A percentile compares a stretch with the other conserved stretches of the same genome.
These are phyloP conservation scores for Coemansia umbellata DNA, from an alignment of 192 early-diverging fungal genomes.

Conservation along the genomic window DNA sequence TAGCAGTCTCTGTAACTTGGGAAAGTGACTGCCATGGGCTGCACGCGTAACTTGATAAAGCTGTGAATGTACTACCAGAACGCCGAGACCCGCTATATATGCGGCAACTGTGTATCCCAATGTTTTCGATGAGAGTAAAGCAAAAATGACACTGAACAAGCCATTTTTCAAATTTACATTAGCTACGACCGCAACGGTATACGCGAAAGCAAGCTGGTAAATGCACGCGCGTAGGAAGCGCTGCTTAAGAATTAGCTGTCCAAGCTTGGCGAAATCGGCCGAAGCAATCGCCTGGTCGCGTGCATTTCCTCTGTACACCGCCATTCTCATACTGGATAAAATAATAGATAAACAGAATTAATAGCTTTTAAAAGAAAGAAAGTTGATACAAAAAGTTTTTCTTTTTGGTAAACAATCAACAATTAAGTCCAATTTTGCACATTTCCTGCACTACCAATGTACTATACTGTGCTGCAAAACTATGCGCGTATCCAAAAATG, in stretches of 20 bases:
- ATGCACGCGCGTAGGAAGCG: conserved; percentile 43
- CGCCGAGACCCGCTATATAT: conserved; percentile 21
- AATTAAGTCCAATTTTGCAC: too few relatives aligned
- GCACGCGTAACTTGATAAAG: conserved; percentile 36
- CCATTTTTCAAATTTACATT: conserved; percentile 28
- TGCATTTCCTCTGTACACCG: conserved; percentile 8
- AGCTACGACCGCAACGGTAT: conserved; percentile 25
- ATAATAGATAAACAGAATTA: neutral
- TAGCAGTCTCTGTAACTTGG: conserved; percentile 42
- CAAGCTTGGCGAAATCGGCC: conserved; percentile 44
- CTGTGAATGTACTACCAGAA: conserved; percentile 21
- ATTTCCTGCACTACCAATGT: too few relatives aligned
- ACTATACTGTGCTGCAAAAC: too few relatives aligned
- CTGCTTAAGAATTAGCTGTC: conserved; percentile 24
- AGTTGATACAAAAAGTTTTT: too few relatives aligned
- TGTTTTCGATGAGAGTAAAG: conserved; percentile 30
- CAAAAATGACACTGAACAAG: conserved; percentile 14
- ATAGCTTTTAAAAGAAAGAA: neutral
- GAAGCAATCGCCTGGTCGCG: conserved; percentile 36
- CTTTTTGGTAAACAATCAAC: too few relatives aligned
- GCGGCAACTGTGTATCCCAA: conserved; percentile 27
- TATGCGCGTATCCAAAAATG: too few relatives aligned
- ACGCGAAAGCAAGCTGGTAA: conserved; percentile 40
- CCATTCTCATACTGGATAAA: neutral
- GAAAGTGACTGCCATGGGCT: conserved; percentile 38